Evolutionary conservation across 2,329 filamentous ascomycete species (phyloP).

Genomic region (Colletotrichum salicis): DNA sequence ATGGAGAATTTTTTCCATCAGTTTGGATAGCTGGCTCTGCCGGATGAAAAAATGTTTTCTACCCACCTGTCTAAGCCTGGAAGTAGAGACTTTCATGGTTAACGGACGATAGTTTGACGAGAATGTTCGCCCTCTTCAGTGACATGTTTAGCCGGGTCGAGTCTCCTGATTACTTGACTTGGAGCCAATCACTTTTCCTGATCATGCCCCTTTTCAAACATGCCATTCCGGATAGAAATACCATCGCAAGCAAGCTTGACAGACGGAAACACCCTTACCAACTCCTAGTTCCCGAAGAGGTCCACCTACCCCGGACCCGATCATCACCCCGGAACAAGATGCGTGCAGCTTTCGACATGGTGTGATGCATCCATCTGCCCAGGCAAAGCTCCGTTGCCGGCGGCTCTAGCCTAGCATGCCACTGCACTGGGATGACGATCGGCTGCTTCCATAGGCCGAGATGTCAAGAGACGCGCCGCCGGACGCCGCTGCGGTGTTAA

Average conservation of each 20-base stretch:
- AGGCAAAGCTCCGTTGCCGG: constrained; percentile 25
- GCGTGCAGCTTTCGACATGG: constrained; percentile 14
- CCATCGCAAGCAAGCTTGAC: neutral
- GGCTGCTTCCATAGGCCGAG: neutral
- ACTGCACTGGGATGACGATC: constrained; percentile 6
- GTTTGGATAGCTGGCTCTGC: neutral
- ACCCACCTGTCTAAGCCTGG: neutral
- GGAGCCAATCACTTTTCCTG: neutral
- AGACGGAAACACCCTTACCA: neutral
- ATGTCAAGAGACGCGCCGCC: neutral
- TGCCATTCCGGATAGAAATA: neutral
- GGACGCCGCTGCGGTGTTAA: neutral
- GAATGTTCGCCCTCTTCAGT: neutral
- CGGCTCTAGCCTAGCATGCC: constrained; percentile 24
- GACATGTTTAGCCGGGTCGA: neutral
- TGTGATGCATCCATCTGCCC: neutral
- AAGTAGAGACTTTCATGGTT: neutral
- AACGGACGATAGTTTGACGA: neutral
- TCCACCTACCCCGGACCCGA: constrained; percentile 6
- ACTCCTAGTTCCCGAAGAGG: neutral
- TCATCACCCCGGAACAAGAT: constrained; percentile 17
- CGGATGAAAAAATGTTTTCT: neutral
- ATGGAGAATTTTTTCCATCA: neutral
- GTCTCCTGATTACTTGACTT: neutral
- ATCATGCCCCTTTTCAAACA: neutral